Percentiles rank a stretch among this genome's conserved stretches.
Evolutionary conservation across 1,284 basidiomycete genomes (phyloP).

Genomic region (Malassezia nana): DNA sequence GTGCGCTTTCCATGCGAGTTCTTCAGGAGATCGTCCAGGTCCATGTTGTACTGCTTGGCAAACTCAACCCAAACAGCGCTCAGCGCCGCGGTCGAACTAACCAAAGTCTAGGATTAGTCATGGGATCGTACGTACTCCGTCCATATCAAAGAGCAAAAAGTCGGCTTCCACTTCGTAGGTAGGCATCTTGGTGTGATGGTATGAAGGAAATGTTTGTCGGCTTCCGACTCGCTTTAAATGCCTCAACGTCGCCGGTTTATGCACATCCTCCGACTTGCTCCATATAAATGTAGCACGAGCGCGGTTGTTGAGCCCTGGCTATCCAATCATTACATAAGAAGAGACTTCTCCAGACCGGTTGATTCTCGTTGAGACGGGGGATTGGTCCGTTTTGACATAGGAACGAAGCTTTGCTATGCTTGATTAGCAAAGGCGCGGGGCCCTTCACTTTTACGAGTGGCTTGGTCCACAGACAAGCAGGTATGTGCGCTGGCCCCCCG

Average conservation of each 20-base stretch:
- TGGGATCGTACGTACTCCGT: slow-evolving; percentile 20
- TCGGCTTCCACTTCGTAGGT: slow-evolving; percentile 12
- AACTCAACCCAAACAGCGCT: slow-evolving; percentile 28
- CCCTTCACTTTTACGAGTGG: too few species aligned
- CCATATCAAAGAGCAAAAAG: slow-evolving; percentile 29
- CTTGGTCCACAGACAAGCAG: too few species aligned
- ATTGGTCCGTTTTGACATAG: neutral
- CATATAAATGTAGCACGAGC: neutral
- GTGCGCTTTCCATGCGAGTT: slow-evolving; percentile 30
- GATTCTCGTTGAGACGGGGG: neutral
- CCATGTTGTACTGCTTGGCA: slow-evolving; percentile 21
- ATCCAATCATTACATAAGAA: neutral
- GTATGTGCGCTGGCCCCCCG: neutral
- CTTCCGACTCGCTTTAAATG: neutral
- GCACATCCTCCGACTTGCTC: neutral
- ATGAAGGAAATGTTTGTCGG: neutral
- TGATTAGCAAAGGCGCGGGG: neutral
- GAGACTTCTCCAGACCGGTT: neutral
- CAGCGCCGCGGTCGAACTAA: slow-evolving; percentile 27
- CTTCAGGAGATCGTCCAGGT: slow-evolving; percentile 23
- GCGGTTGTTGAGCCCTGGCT: neutral
- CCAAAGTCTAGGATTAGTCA: slow-evolving; percentile 19
- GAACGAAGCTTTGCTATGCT: neutral
- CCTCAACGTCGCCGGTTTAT: neutral
- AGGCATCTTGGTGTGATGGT: slow-evolving; percentile 8